phyloP scores from a whole-genome alignment of 257 asterid species.

The Capsicum rhomboideum region DNA sequence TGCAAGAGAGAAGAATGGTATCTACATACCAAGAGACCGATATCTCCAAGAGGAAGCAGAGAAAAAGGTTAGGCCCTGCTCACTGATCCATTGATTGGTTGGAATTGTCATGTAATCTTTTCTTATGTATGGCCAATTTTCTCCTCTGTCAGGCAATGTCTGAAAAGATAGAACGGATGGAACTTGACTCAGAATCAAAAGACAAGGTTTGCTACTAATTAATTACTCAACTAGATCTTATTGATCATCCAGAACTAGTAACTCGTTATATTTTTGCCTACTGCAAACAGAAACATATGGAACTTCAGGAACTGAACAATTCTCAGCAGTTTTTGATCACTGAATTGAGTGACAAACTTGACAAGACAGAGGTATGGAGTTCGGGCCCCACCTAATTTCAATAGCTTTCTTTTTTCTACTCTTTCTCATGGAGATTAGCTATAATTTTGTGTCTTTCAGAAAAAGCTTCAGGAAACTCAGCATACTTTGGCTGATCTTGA shows the following conservation, averaged over 20 bases:
- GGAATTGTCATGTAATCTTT: not conserved
- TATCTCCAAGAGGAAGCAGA: constrained; percentile 99
- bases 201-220: constrained; percentile 61
- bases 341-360: constrained; percentile 75
- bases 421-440: constrained; percentile 18
- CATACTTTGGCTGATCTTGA: constrained; percentile 83
- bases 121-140: constrained; percentile 3
- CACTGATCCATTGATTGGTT: constrained; percentile 1
- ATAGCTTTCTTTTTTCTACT: not conserved
- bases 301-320: constrained; percentile 74
- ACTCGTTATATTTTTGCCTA: not conserved
- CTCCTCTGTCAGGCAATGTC: constrained; percentile 66
- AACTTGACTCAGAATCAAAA: constrained; percentile 77
- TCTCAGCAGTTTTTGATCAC: constrained; percentile 74
- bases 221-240: not conserved
- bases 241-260: not conserved
- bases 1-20: constrained; percentile 97
- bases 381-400: not conserved
- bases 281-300: constrained; percentile 65
- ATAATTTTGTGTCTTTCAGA: constrained; percentile 39
- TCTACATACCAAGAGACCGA: constrained; percentile 93
- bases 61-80: constrained; percentile 53
- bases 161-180: constrained; percentile 93
- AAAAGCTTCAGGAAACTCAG: constrained; percentile 84
- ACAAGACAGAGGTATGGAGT: constrained; percentile 56